Base-by-base conservation (phyloP, 2,329 filamentous ascomycete species). In the Aspergillus neotritici region DNA sequence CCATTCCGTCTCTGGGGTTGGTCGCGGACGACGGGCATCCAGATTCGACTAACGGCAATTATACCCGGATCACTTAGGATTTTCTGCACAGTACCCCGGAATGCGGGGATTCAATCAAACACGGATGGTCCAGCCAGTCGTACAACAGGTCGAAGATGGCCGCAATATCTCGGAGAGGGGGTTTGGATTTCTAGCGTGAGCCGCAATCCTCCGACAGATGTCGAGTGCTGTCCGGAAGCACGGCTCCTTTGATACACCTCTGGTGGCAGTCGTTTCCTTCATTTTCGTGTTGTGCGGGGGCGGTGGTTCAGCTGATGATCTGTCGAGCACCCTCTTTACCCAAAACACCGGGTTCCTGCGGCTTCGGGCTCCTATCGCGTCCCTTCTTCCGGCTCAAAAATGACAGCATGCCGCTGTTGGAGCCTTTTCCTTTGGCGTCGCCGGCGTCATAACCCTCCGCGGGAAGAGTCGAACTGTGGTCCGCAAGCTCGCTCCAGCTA, bases 321-420 rank as follows among this genome's bases (percentile, higher is more conserved):
- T 88, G 83, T 62, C 93, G 78, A 9, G 93, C 90, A 12, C 93
- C 93, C 64, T 97, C 90, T 63, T 97, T 97, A 44, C 93, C 93
- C 46, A 98, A 63, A 6, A 98, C 90, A 46, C 93, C 93, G 43
- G 88, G 80, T 69, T 97, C 90, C 65, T 88, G 91, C 17, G 90
- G 90, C 70, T 95, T 96, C 1, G 93, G 93, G 63, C 89, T 96
- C 66, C 89, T 83, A 43, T 89, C 88, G 50, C 90, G 77, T 21
- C 90, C 88, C 72, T 87, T 95, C 71, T 94, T 95, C 58, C 90
- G 78, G 52, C 80, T 87, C 48, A 97, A 74, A 65, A 98, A 94
- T 1, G 88, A 87, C 52, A 97, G 84, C 77, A 96, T 91, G 40
- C 90, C 87, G 13, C 83, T 82, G 40, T 66, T 68, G n/a, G 58